Conservation (phyloP, 2,329 filamentous ascomycete genomes). For the Tolypocladium endophyticum region DNA sequence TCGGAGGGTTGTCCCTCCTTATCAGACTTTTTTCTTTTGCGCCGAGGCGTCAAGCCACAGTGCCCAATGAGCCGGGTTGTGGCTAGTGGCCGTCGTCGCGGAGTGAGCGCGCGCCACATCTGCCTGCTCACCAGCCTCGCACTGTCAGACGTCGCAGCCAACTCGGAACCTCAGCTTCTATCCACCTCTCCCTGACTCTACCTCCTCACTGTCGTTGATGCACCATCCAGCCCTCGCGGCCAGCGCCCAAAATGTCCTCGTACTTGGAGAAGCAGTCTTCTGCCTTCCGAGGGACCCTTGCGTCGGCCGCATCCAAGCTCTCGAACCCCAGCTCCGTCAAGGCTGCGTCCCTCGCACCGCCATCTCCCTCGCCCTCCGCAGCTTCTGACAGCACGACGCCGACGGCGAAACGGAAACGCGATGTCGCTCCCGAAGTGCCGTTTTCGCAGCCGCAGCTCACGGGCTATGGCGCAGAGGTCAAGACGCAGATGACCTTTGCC, state of each 20-base stretch:
- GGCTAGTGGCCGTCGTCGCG: background rate
- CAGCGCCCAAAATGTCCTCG: constrained; percentile 38
- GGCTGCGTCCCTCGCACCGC: constrained; percentile 35
- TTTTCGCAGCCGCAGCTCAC: constrained; percentile 71
- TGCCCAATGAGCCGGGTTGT: background rate
- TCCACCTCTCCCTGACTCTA: background rate
- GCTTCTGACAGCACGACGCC: constrained; percentile 51
- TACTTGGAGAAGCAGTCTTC: constrained; percentile 57
- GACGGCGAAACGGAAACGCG: constrained; percentile 51
- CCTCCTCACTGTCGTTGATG: background rate
- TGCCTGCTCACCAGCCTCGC: background rate
- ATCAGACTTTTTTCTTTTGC: background rate
- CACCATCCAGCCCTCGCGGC: background rate
- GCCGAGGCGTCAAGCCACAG: background rate
- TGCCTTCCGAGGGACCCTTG: constrained; percentile 49
- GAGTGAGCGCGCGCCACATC: background rate
- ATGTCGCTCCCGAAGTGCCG: constrained; percentile 38
- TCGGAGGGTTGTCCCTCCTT: too few relatives aligned
- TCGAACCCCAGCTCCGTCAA: constrained; percentile 36
- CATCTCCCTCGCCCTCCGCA: constrained; percentile 52
- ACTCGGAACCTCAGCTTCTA: background rate
- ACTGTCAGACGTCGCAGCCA: background rate
- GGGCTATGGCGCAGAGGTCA: constrained; percentile 67
- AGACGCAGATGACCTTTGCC: constrained; percentile 81
- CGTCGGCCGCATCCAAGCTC: constrained; percentile 54